Evolutionary conservation across 768 basidiomycete genomes (phyloP).

Genomic region (Phanerochaete sordida): DNA sequence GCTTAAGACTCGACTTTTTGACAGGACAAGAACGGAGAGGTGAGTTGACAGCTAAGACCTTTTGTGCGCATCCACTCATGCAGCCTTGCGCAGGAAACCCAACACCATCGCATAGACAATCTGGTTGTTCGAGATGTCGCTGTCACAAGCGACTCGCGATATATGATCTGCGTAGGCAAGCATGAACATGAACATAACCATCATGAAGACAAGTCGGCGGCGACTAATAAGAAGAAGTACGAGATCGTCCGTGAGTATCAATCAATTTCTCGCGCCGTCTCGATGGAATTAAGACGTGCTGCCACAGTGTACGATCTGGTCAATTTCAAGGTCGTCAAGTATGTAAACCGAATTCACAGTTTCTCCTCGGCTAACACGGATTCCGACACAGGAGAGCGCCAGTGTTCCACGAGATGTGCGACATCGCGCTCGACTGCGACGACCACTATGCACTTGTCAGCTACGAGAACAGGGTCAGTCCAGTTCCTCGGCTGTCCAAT

Average conservation of each 20-base stretch:
- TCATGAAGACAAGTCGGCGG: not conserved
- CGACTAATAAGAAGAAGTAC: not conserved
- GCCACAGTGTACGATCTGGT: slow-evolving; percentile 5
- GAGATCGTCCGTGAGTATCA: not conserved
- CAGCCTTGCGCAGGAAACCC: not conserved
- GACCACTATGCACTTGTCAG: slow-evolving; percentile 1
- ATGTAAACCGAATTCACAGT: not conserved
- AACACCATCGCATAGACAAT: not conserved
- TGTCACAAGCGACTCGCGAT: not conserved
- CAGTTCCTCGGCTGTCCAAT: not conserved
- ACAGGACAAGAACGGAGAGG: not conserved
- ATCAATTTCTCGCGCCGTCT: not conserved
- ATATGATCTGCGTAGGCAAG: slow-evolving; percentile 9
- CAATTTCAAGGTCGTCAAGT: slow-evolving; percentile 2
- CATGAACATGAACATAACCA: not conserved
- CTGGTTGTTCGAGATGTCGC: slow-evolving; percentile 1
- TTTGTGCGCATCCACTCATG: too few relatives aligned
- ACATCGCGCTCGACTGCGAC: slow-evolving; percentile 3
- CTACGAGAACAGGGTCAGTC: slow-evolving; percentile 5
- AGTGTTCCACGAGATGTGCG: slow-evolving; percentile 3
- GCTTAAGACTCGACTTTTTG: not conserved
- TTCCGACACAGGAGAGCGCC: not conserved
- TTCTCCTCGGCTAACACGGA: not conserved
- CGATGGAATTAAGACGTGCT: not conserved
- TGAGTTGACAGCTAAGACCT: not conserved